A percentile compares a stretch with the other conserved stretches of the same genome.
phyloP scores from a whole-genome alignment of 176 grass and related monocot species.

The Eleusine indica region DNA sequence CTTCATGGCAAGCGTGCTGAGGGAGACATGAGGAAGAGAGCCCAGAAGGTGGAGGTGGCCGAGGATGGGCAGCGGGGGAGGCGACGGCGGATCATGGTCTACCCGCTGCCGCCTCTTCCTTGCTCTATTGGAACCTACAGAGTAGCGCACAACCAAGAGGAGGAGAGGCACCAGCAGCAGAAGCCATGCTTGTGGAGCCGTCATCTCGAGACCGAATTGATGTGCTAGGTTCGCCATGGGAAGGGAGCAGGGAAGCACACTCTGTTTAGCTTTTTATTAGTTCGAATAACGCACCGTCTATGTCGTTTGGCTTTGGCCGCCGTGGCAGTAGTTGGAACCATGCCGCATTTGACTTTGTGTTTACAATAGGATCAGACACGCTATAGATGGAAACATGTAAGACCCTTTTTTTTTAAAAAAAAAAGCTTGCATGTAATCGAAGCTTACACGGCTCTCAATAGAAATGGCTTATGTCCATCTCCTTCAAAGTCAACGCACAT shows the following conservation, averaged over 20 bases:
- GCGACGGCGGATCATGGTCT: background rate
- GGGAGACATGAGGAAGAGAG: constrained; percentile 40
- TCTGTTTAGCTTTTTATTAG: background rate
- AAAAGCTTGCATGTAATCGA: no score
- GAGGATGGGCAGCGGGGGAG: constrained; percentile 43
- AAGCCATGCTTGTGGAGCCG: background rate
- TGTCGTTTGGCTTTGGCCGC: no score
- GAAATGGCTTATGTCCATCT: no score
- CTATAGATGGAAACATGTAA: no score
- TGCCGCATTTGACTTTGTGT: no score
- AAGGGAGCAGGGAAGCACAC: background rate
- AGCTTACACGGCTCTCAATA: no score
- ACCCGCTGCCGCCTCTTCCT: background rate
- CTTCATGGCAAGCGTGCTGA: constrained; percentile 21
- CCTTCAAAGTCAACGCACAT: no score
- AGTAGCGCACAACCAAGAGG: background rate
- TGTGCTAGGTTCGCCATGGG: background rate
- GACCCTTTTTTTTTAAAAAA: no score
- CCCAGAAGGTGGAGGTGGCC: constrained; percentile 52
- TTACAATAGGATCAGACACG: no score
- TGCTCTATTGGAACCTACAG: background rate
- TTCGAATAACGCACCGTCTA: no score
- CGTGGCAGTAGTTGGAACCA: no score
- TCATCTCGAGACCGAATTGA: background rate
- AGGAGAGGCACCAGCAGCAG: background rate